These are phyloP conservation scores for Leishmania lainsoni DNA, from an alignment of 208 protist species.

Conservation along the genomic window DNA sequence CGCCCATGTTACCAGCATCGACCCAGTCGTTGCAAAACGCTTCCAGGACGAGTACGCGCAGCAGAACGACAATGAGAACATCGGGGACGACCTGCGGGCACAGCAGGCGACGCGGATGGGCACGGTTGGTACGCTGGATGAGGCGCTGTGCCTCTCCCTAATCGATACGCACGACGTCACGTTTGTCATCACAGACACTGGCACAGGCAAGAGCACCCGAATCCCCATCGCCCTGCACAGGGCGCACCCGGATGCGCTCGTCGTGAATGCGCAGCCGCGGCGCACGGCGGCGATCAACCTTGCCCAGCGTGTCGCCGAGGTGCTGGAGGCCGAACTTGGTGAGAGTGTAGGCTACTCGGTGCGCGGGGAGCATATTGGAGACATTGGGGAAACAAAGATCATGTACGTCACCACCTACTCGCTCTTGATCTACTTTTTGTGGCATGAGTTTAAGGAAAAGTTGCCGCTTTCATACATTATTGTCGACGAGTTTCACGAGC, in stretches of 20 bases:
- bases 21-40: conserved; percentile 34
- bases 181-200: conserved; percentile 88
- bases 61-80: conserved; percentile 44
- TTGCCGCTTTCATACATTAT: conserved; percentile 89
- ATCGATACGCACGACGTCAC: conserved; percentile 81
- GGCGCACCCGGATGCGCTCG: conserved; percentile 29
- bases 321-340: conserved; percentile 53
- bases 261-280: conserved; percentile 81
- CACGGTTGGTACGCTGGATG: conserved; percentile 61
- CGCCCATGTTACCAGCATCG: conserved; percentile 13
- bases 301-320: conserved; percentile 61
- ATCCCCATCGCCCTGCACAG: conserved; percentile 82
- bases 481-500: conserved; percentile 95
- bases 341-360: conserved; percentile 79
- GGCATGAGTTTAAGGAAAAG: conserved; percentile 44
- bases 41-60: conserved; percentile 66
- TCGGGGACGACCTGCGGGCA: conserved; percentile 37
- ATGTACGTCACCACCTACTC: conserved; percentile 92
- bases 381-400: conserved; percentile 69
- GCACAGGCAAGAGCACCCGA: conserved; percentile 87
- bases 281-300: conserved; percentile 84
- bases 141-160: conserved; percentile 49
- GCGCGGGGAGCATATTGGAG: conserved; percentile 75
- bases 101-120: conserved; percentile 37
- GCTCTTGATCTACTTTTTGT: conserved; percentile 81